A percentile compares a stretch with the other conserved stretches of the same genome.
Evolutionary conservation across 495 filamentous ascomycete species (phyloP).

Genomic region (Venustampulla echinocandica): DNA sequence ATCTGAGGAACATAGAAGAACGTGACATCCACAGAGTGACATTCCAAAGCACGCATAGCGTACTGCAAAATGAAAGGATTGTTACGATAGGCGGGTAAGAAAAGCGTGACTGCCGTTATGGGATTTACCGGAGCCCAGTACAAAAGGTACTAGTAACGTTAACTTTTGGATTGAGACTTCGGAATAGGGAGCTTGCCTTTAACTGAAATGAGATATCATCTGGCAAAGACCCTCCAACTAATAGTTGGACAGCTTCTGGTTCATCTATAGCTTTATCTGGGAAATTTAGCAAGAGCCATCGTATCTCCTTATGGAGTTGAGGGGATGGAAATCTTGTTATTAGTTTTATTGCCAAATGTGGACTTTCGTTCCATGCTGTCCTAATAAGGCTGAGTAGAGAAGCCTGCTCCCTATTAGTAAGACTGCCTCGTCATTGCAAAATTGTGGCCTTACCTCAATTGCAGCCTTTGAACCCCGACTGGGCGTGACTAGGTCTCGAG

Average conservation of each 20-base stretch:
- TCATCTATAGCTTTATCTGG: conserved; percentile 73
- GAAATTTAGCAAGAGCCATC: conserved; percentile 68
- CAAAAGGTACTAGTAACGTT: conserved; percentile 62
- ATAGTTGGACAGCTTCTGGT: conserved; percentile 69
- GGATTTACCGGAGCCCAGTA: conserved; percentile 95
- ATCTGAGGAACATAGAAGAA: conserved; percentile 99
- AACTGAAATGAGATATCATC: conserved; percentile 74
- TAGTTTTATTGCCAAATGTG: conserved; percentile 77
- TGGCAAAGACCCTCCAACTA: conserved; percentile 69
- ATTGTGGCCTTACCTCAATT: conserved; percentile 40
- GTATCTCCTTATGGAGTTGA: conserved; percentile 63
- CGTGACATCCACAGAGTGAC: conserved; percentile 87
- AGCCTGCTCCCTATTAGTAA: conserved; percentile 28
- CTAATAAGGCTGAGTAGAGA: conserved; percentile 52
- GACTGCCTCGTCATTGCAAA: not conserved
- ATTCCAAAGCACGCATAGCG: conserved; percentile 90
- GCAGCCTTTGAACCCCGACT: conserved; percentile 31
- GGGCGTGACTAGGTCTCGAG: conserved; percentile 29
- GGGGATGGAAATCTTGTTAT: conserved; percentile 66
- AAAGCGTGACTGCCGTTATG: conserved; percentile 84
- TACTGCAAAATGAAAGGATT: conserved; percentile 94
- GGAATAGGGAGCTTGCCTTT: conserved; percentile 45
- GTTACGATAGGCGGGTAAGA: conserved; percentile 86
- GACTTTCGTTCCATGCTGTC: conserved; percentile 78
- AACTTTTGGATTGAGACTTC: conserved; percentile 21